phyloP scores from a whole-genome alignment of 495 filamentous ascomycete genomes.

The Parathielavia hyrcaniae region DNA sequence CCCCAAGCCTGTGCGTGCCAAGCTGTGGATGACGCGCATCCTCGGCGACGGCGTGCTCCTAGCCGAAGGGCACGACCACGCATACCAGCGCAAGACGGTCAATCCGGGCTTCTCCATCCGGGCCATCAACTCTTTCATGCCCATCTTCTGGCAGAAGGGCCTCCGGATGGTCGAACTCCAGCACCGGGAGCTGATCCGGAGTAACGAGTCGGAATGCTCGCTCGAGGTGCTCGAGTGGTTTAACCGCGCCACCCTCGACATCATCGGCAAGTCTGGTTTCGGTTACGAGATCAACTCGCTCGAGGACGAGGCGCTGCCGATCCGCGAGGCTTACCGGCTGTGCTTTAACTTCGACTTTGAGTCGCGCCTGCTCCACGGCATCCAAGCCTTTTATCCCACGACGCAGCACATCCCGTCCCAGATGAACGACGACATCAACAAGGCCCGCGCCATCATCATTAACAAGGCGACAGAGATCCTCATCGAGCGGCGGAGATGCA shows the following conservation, averaged over 20 bases:
- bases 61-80: constrained; percentile 42
- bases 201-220: constrained; percentile 24
- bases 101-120: constrained; percentile 43
- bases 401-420: constrained; percentile 40
- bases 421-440: constrained; percentile 44
- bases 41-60: constrained; percentile 45
- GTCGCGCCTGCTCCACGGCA: constrained; percentile 38
- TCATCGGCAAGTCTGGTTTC: constrained; percentile 48
- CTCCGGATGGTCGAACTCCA: constrained; percentile 41
- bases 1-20: constrained; percentile 45
- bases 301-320: constrained; percentile 34
- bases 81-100: constrained; percentile 44
- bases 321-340: constrained; percentile 42
- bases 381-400: constrained; percentile 41
- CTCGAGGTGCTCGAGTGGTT: constrained; percentile 46
- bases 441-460: constrained; percentile 37
- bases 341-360: constrained; percentile 42
- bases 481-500: constrained; percentile 13
- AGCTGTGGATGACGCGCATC: constrained; percentile 47
- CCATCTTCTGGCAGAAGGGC: constrained; percentile 47
- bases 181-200: constrained; percentile 34
- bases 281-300: constrained; percentile 44
- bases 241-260: constrained; percentile 47
- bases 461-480: constrained; percentile 24
- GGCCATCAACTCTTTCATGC: constrained; percentile 42